Percentiles rank a stretch among this genome's conserved stretches.
Evolutionary conservation across 306 rosid genomes (phyloP).

Genomic region (Citrullus amarus): DNA sequence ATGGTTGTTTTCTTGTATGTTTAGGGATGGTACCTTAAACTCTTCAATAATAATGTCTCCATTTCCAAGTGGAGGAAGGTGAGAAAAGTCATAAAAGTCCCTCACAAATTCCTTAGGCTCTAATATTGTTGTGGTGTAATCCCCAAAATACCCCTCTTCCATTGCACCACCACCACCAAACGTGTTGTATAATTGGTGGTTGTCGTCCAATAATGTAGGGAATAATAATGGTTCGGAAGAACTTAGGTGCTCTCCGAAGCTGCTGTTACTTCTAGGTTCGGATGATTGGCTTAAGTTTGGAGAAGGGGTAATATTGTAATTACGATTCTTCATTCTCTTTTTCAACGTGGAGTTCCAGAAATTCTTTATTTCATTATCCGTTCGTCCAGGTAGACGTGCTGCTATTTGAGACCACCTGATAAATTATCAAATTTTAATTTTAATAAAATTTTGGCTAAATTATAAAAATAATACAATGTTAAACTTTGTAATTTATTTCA

Average conservation of each 20-base stretch:
- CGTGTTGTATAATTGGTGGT: neutral
- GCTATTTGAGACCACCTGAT: conserved; percentile 95
- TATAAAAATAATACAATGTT: too few species aligned
- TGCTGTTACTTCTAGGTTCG: conserved; percentile 7
- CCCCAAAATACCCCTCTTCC: neutral
- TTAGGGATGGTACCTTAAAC: conserved; percentile 17
- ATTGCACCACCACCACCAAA: neutral
- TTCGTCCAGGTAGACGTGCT: conserved; percentile 87
- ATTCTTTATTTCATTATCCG: conserved; percentile 88
- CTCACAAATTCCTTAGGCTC: neutral
- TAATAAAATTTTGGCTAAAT: too few species aligned
- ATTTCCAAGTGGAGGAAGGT: conserved; percentile 51
- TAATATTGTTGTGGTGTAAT: neutral
- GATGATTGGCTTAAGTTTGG: conserved; percentile 41
- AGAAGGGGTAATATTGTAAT: conserved; percentile 10
- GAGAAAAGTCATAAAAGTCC: neutral
- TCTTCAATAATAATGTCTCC: conserved; percentile 21
- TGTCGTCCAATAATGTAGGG: neutral
- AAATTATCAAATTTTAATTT: neutral
- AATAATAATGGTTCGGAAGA: neutral
- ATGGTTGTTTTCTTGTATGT: conserved; percentile 24
- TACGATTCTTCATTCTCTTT: conserved; percentile 31
- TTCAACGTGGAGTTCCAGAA: conserved; percentile 90
- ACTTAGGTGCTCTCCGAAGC: conserved; percentile 4
- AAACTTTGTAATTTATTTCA: too few species aligned